phyloP scores from a whole-genome alignment of 2,329 filamentous ascomycete genomes.

The Fusarium nematophilum region DNA sequence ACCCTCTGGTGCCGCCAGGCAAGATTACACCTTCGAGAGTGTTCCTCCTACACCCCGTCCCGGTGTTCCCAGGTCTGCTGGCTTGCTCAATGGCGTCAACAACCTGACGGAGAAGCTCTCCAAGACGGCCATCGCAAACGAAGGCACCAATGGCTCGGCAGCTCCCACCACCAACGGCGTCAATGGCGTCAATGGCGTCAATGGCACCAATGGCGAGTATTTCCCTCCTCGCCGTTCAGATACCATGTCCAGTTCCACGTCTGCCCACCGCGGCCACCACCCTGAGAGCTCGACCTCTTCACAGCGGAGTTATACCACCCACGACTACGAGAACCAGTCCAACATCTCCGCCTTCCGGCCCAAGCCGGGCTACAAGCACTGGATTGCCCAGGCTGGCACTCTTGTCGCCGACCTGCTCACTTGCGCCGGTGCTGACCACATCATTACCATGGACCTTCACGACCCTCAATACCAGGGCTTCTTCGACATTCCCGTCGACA shows the following conservation, averaged over 20 bases:
- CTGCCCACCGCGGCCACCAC: constrained; percentile 51
- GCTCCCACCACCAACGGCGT: constrained; percentile 23
- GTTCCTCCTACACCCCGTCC: constrained; percentile 87
- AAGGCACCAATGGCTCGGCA: constrained; percentile 26
- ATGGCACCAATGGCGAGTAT: constrained; percentile 46
- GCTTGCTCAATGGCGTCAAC: constrained; percentile 75
- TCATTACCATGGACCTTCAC: constrained; percentile 97
- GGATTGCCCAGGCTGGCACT: constrained; percentile 97
- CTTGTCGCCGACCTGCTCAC: constrained; percentile 94
- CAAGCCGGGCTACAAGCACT: constrained; percentile 96
- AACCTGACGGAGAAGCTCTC: constrained; percentile 77
- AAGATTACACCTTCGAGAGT: constrained; percentile 90
- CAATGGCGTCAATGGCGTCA: constrained; percentile 46
- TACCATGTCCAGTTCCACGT: constrained; percentile 49
- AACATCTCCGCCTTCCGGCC: constrained; percentile 73
- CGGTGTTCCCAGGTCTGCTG: constrained; percentile 73
- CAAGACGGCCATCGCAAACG: constrained; percentile 70
- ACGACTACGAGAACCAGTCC: constrained; percentile 72
- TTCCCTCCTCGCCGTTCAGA: constrained; percentile 49
- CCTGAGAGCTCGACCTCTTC: constrained; percentile 55
- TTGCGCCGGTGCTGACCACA: constrained; percentile 94
- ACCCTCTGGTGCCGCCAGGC: constrained; percentile 58
- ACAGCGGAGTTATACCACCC: constrained; percentile 67
- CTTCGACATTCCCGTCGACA: constrained; percentile 98
- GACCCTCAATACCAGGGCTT: constrained; percentile 98